Percentiles rank a stretch among this genome's conserved stretches.
These are phyloP conservation scores for Malassezia obtusa DNA, from an alignment of 1,284 basidiomycete species.

Conservation along the genomic window DNA sequence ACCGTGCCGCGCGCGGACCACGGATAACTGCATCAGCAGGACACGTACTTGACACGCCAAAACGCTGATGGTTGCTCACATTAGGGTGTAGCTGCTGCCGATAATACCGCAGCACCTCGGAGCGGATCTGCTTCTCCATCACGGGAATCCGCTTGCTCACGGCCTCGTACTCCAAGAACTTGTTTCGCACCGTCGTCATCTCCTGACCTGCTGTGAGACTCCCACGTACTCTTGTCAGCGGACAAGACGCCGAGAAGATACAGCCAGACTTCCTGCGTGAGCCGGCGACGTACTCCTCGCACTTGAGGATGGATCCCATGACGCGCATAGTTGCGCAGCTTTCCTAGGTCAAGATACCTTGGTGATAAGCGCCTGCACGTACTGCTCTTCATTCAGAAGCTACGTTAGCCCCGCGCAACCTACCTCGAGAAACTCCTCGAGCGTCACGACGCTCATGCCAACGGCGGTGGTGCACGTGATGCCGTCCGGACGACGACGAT, in stretches of 20 bases:
- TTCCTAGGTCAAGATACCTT: slow-evolving; percentile 36
- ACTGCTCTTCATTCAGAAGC: slow-evolving; percentile 41
- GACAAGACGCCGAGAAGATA: slow-evolving; percentile 45
- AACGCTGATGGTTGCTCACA: neutral
- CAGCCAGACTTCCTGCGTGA: slow-evolving; percentile 39
- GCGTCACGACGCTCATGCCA: slow-evolving; percentile 31
- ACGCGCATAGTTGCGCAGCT: slow-evolving; percentile 38
- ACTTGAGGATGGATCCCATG: slow-evolving; percentile 41
- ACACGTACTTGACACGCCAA: neutral
- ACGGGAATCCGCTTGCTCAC: slow-evolving; percentile 38
- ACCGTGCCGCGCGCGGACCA: neutral
- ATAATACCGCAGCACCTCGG: slow-evolving; percentile 41
- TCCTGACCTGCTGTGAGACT: slow-evolving; percentile 25
- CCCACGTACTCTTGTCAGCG: slow-evolving; percentile 31
- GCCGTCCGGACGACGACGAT: neutral
- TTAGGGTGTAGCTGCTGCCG: slow-evolving; percentile 24
- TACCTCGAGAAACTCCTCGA: slow-evolving; percentile 37
- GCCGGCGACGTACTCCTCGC: slow-evolving; percentile 21
- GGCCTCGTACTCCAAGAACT: slow-evolving; percentile 40
- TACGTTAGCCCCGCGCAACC: neutral
- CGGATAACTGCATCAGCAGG: neutral
- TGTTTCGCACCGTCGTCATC: slow-evolving; percentile 43
- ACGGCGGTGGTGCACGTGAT: neutral
- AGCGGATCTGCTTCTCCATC: slow-evolving; percentile 37
- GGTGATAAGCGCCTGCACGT: slow-evolving; percentile 2